Base-by-base conservation (phyloP, 1,284 basidiomycete genomes). In the Trichosporon sp. region DNA sequence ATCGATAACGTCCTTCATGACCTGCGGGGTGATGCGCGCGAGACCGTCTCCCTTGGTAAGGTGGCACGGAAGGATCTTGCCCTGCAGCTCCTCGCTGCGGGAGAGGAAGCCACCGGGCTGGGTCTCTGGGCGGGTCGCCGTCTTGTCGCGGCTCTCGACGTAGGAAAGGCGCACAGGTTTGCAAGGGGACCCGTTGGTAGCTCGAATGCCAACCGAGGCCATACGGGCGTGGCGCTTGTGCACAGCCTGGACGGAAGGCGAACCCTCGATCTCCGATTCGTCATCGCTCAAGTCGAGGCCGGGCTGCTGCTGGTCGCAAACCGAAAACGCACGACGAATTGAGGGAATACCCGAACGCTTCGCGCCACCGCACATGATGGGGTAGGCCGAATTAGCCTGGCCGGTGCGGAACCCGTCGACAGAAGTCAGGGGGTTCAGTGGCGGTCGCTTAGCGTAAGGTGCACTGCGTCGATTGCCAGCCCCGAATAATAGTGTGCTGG, bases 21-120 rank as follows among this genome's bases (percentile, higher is more conserved):
- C 98, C 71, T 88, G 83, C 21, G 88, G 84, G 31, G 87, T 90
- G 73, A 99, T 93, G 72, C 96, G 88, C 90, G 98, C 96, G 64
- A 99, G 82, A 1, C 96, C 95, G 77, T 99, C 96, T 75, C 98
- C 93, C 67, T 90, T 90, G 67, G 97, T 95, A 66, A 90, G 89
- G 80, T 94, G 91, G 83, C 96, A 99, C 21, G 96, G 95, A 67
- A 99, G 82, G 70, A 96, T 88, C 85, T 99, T 99, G 62, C 95
- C 94, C 72, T 91, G 87, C 27, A 91, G 88, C 81, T 98, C 95
- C 76, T 94, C 93, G 76, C 93, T 92, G n/a, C 56, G 56, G 27
- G 56, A 60, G 27, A 60, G 56, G 56, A 60, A 60, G 27, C 56
- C 56, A 9, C 56, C 56, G 11, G 29, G 56, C 56, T 60, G 56